These are phyloP conservation scores for Grifola frondosa DNA, from an alignment of 1,284 basidiomycete species.

Conservation along the genomic window DNA sequence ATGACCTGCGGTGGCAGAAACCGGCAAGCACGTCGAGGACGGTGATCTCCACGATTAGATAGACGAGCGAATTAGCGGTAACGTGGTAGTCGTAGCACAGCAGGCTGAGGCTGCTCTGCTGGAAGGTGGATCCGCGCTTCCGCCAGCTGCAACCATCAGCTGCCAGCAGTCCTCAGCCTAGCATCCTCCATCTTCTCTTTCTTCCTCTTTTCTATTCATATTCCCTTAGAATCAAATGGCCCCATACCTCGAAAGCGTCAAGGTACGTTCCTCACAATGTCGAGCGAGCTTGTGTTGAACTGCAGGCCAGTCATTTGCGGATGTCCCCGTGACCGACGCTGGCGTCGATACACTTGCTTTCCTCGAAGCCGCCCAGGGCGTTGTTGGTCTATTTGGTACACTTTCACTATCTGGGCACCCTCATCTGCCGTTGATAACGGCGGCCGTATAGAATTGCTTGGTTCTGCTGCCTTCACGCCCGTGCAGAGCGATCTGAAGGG, in stretches of 20 bases:
- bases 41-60: constrained; percentile 9
- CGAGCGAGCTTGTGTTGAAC: no score
- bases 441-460: constrained; percentile 71
- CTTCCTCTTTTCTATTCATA: constrained; percentile 9
- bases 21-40: background rate
- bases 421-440: background rate
- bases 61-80: constrained; percentile 1
- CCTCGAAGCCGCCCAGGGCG: constrained; percentile 86
- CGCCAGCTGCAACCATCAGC: background rate
- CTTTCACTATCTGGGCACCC: constrained; percentile 6
- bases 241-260: constrained; percentile 85
- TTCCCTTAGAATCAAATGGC: constrained; percentile 52
- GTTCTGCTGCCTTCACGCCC: constrained; percentile 81
- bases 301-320: constrained; percentile 85
- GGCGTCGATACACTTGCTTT: constrained; percentile 91
- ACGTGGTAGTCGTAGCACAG: no score
- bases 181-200: constrained; percentile 6
- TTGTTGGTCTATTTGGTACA: constrained; percentile 91
- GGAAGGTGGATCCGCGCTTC: constrained; percentile 2
- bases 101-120: no score
- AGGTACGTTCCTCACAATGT: constrained; percentile 61
- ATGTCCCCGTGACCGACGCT: constrained; percentile 83
- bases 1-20: constrained; percentile 2
- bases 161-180: constrained; percentile 14
- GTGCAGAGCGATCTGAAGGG: constrained; percentile 91